Evolutionary conservation across 352 stramenopile species (phyloP).

Genomic region (Phytophthora crassamura): DNA sequence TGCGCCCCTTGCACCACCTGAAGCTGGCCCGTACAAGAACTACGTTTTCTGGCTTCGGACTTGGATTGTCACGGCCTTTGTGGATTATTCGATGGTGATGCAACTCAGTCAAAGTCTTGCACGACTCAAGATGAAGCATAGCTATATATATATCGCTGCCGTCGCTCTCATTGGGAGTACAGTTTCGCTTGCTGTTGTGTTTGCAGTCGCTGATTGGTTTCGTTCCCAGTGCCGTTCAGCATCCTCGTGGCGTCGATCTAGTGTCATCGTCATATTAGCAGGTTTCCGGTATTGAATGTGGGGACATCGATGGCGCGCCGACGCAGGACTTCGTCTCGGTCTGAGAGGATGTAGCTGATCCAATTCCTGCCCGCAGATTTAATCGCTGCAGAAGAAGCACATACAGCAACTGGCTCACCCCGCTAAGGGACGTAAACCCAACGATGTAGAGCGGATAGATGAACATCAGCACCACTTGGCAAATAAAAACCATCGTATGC

Average conservation of each 20-base stretch:
- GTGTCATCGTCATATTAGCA: not conserved
- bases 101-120: conserved; percentile 6
- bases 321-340: not conserved
- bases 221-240: conserved; percentile 2
- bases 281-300: not conserved
- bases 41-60: not conserved
- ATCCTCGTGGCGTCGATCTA: conserved; percentile 1
- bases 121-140: not conserved
- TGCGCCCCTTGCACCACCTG: not conserved
- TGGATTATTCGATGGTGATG: conserved; percentile 5
- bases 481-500: conserved; percentile 24
- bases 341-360: no score
- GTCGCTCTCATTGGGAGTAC: not conserved
- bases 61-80: conserved; percentile 1
- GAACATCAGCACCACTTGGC: conserved; percentile 22
- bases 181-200: not conserved
- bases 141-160: not conserved
- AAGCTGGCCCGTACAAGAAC: conserved; percentile 3
- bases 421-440: conserved; percentile 9
- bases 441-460: conserved; percentile 33
- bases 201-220: not conserved
- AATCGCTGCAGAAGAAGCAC: no score
- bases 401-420: no score
- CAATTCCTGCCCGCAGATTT: no score
- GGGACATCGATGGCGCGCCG: not conserved